phyloP scores from a whole-genome alignment of 371 early-diverging fungal genomes.

The Rhizopus stolonifer region DNA sequence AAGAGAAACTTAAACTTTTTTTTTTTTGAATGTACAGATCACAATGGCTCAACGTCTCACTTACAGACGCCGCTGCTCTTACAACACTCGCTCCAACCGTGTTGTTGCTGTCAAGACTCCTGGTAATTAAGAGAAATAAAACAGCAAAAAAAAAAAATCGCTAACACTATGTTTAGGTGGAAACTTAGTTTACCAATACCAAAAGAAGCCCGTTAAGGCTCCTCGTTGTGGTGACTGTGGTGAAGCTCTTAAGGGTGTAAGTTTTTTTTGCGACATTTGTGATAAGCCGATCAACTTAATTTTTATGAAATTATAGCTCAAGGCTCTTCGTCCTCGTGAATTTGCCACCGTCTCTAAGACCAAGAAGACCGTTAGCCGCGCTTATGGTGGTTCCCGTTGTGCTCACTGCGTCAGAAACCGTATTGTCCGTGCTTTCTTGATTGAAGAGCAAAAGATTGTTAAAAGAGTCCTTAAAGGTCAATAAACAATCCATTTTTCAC shows the following conservation, averaged over 20 bases:
- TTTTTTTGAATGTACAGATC: background rate
- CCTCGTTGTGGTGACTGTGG: conserved; percentile 98
- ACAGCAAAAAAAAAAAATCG: background rate
- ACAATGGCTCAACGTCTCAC: conserved; percentile 90
- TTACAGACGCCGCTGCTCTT: conserved; percentile 95
- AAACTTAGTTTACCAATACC: conserved; percentile 87
- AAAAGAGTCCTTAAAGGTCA: conserved; percentile 91
- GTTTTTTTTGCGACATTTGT: conserved; percentile 23
- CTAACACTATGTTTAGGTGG: conserved; percentile 61
- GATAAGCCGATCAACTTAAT: background rate
- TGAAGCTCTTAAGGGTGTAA: conserved; percentile 82
- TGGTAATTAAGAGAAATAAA: conserved; percentile 45
- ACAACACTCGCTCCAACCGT: conserved; percentile 99
- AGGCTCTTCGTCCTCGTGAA: conserved; percentile 88
- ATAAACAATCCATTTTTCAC: background rate
- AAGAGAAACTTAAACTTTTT: background rate
- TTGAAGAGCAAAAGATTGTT: conserved; percentile 99
- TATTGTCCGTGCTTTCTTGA: conserved; percentile 97
- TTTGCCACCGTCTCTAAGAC: conserved; percentile 86
- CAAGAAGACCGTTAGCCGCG: conserved; percentile 91
- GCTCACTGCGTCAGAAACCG: conserved; percentile 90
- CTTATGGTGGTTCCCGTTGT: conserved; percentile 97
- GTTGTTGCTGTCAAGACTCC: conserved; percentile 96
- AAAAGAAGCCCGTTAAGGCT: conserved; percentile 89
- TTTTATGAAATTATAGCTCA: conserved; percentile 56